Evolutionary conservation across 192 early-diverging fungal genomes (phyloP), one percentile per base, ranked within the genome.

Genomic region (Mortierella antarctica): DNA sequence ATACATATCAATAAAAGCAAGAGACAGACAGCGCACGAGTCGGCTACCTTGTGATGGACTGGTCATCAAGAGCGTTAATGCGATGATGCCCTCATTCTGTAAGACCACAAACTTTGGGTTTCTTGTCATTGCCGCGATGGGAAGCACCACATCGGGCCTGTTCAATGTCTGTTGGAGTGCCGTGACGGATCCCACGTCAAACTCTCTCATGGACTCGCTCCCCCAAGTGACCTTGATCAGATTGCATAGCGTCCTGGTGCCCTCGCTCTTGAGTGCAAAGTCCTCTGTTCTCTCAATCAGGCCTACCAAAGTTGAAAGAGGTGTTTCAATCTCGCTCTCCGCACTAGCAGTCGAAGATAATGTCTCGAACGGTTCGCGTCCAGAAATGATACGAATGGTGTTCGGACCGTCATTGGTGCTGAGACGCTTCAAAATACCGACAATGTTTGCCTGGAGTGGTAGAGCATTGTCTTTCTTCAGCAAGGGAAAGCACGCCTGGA

Each of bases 11-110:
- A 61, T 46, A 61, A 6, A 61, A 5, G 5, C 57, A 40, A 45
- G 7, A 59, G 31, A 63, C 52, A 62, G 46, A 49, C 21, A 51
- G 5, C 50, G 18, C 56, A 31, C 31, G 31, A 31, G 31, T 31
- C 31, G 31, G 1, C 31, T 79, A 83, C 83, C 82, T 71, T 71
- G 66, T n/a, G 48, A 23, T 20, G 82, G 62, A 20, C 80, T 82
- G 20, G 84, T 82, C 44, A 85, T 71, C 41, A 90, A 65, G 47
- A 90, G 57, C 0, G 87, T 88, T 51, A 90, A 72, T 14, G 86
- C 86, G 48, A 90, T 84, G 52, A 88, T 66, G 13, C 87, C 89
- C 46, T 90, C 89, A 64, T 87, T 90, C 60, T 90, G 87, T 4
- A 90, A 71, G 12, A 90, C 75, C 17, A 83, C 63, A 68, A 84